Evolutionary conservation across 2,329 filamentous ascomycete species (phyloP), one percentile per base, ranked within the genome.

Genomic region (Pseudonectria foliicola): DNA sequence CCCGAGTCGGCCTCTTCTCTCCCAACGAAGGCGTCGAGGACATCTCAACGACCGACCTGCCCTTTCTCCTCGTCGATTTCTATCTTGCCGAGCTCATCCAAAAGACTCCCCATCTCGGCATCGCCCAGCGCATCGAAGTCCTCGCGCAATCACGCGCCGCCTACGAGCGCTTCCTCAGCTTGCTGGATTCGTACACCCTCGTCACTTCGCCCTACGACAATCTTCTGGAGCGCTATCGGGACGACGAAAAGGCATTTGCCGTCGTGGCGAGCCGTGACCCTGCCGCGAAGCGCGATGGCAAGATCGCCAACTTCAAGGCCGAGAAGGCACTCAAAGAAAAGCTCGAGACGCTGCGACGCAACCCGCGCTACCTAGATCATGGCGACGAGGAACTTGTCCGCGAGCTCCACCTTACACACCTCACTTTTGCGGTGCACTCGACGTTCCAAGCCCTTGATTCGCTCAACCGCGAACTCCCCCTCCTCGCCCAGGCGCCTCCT

Each of bases 1-100:
- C 77, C 45, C 71, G 77, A 40, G 69, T 92, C 16, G 82, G 85
- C 1, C 69, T 98, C 34, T 96, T 96, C 72, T 95, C 87, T 48
- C 71, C 80, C 25, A 98, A 98, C 61, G 92, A 98, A 61, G 74
- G 76, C 1, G 62, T 90, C 26, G 92, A 98, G 42, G 92, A 98
- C 63, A 67, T 95, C 23, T 70, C 85, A 11, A 93, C 90, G 2
- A 71, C 74, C n/a, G 82, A 94, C 53, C 65, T 98, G 23, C 86
- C 87, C 63, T 94, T 90, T 59, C 73, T 98, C 42, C 73, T 87
- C 14, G 75, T 89, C 42, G 73, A 83, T 59, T 87, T 81, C 59
- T 76, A 82, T 52, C 67, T 92, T 34, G 90, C 88, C 24, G 88
- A 95, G 54, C 71, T 95, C 10, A 67, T 82, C 25, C 78, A 86